Evolutionary conservation across 371 early-diverging fungal species (phyloP), one percentile per base, ranked within the genome.

Genomic region (Gilbertella persicaria): DNA sequence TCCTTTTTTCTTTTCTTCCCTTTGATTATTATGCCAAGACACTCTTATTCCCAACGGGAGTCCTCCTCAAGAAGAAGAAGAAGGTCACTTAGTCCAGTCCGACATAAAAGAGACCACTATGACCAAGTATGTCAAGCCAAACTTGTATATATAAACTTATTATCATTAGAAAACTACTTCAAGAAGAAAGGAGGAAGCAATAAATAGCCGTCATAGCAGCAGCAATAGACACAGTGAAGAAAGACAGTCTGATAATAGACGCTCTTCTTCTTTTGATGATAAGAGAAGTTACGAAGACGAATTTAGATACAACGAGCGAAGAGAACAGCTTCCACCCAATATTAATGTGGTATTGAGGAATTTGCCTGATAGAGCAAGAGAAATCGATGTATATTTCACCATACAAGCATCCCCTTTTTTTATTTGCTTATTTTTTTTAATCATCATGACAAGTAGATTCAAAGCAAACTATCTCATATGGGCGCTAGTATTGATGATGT

Each of bases 271-370:
- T n/a, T n/a, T n/a, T n/a, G n/a, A n/a, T n/a, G n/a, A n/a, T n/a
- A n/a, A 13, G 13, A 33, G 33, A 33, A 38, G 39, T 23, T 9
- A 43, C 29, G 35, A 37, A 17, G 38, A 53, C 19, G 60, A 53
- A 0, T 29, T 25, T 8, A 40, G 53, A 48, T 46, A 48, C 21
- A 42, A 42, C 0, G 57, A 53, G 9, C 40, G 51, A 29, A 40
- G 33, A 30, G 6, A 56, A 26, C 19, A 39, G 0, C 33, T 58
- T 16, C 50, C 53, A 24, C 80, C 80, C 13, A 79, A 79, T 45
- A 79, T 76, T 40, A 70, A 77, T 50, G 71, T 77, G 3, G 75
- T 79, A 2, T 45, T 79, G 35, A 66, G 76, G 56, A 71, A 67
- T 20, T 58, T 79, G 23, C 78, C 80, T 24, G 67, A 75, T 20